Percentiles rank a stretch among this genome's conserved stretches.
These are phyloP conservation scores for Euphorbia pulcherrima DNA, from an alignment of 345 rosid species.

Conservation along the genomic window DNA sequence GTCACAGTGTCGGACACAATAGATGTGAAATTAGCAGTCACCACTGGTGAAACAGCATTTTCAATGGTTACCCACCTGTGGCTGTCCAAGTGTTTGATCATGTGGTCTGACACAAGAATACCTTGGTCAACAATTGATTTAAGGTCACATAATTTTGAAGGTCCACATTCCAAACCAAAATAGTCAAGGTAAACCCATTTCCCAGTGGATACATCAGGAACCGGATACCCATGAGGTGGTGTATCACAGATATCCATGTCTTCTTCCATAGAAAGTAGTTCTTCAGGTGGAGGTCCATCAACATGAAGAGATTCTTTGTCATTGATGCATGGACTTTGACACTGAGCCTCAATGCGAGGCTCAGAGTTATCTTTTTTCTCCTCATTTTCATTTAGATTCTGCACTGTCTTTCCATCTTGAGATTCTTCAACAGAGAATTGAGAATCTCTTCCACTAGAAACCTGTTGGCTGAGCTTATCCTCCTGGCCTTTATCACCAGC, in stretches of 20 bases:
- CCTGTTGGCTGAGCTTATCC: constrained; percentile 50
- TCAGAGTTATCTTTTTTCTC: constrained; percentile 47
- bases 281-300: constrained; percentile 54
- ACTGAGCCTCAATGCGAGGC: constrained; percentile 48
- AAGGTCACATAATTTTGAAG: constrained; percentile 73
- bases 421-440: constrained; percentile 47
- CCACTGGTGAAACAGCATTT: constrained; percentile 89
- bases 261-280: constrained; percentile 94
- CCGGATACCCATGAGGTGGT: constrained; percentile 73
- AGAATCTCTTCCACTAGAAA: constrained; percentile 39
- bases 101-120: constrained; percentile 75
- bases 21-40: constrained; percentile 43
- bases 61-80: constrained; percentile 95
- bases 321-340: constrained; percentile 38
- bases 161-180: constrained; percentile 79
- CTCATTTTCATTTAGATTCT: constrained; percentile 31
- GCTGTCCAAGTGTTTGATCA: constrained; percentile 74
- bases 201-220: constrained; percentile 57
- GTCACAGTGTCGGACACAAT: constrained; percentile 70
- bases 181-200: constrained; percentile 97
- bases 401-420: constrained; percentile 42
- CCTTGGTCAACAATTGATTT: constrained; percentile 80
- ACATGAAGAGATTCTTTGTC: constrained; percentile 43
- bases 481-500: constrained; percentile 45
- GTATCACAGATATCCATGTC: constrained; percentile 99